Conservation (phyloP, 1,139 yeast species). For the Eremothecium cymbalariae region DNA sequence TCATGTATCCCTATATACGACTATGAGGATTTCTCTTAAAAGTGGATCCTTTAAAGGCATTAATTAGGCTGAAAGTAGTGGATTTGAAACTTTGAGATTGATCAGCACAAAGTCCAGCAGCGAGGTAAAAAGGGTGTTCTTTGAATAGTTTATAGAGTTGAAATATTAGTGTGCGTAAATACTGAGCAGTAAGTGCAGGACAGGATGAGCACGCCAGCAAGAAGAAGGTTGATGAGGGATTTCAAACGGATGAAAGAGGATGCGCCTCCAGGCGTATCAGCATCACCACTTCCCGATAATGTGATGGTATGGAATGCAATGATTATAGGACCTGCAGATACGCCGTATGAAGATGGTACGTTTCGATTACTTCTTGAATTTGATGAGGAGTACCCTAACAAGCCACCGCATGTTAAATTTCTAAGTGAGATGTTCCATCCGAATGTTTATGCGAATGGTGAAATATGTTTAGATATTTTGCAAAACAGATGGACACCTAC, state of each 20-base stretch:
- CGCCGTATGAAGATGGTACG: constrained; percentile 98
- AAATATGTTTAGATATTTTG: constrained; percentile 86
- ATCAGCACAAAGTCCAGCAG: too few species aligned
- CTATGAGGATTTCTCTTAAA: background rate
- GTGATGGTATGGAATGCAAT: constrained; percentile 99
- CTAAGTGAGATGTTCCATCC: constrained; percentile 96
- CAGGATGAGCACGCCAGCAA: constrained; percentile 90
- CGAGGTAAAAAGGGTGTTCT: too few species aligned
- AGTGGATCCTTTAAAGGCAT: background rate
- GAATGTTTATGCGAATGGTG: constrained; percentile 92
- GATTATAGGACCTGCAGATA: constrained; percentile 94
- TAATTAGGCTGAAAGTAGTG: constrained; percentile 1
- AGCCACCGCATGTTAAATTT: constrained; percentile 90
- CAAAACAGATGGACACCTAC: constrained; percentile 99
- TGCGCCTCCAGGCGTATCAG: constrained; percentile 96
- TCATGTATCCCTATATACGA: background rate
- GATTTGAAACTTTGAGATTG: too few species aligned
- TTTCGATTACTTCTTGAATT: constrained; percentile 79
- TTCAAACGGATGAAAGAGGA: constrained; percentile 98
- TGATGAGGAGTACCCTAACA: constrained; percentile 96
- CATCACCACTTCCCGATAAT: constrained; percentile 93
- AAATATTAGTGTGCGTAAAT: background rate
- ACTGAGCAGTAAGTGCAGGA: background rate
- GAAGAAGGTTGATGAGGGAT: constrained; percentile 97
- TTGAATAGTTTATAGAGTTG: background rate